Evolutionary conservation across 805 yeast genomes (phyloP), one percentile per base, ranked within the genome.

Genomic region (Lachancea nothofagi): DNA sequence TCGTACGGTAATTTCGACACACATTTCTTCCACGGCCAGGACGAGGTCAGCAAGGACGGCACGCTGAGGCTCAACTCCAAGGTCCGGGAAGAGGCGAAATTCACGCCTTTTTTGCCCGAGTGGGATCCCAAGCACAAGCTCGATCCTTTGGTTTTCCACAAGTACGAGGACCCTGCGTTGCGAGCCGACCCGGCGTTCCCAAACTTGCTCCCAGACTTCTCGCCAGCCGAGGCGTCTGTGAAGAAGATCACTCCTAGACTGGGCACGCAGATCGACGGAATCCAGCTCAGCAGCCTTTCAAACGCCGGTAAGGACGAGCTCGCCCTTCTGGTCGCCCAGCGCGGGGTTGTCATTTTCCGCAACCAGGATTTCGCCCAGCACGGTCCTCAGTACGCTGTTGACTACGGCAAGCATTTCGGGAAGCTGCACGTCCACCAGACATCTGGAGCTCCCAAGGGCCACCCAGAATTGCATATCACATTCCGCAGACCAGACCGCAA

Each of bases 371-470:
- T 83, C 46, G 74, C 76, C 33, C 65, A 70, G 10, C 61, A 71
- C 42, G 76, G 80, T 5, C 74, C 77, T 3, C 65, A 62, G 21
- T 71, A 68, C 47, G 59, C 63, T 35, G 64, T 59, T 29, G 67
- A 80, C 28, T 78, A 68, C 61, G 85, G 83, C 35, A 62, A 61
- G 33, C 74, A 81, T 55, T 83, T 77, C 55, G 89, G 90, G 24
- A 78, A 78, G 25, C 69, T 77, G 44, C 88, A 83, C 59, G 70
- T 80, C 44, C 89, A 83, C 55, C 85, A 86, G 33, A 78, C 84
- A 9, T 75, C 83, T 8, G 87, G 88, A 17, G 78, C 83, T 12
- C 87, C 83, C 22, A 66, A 62, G 46, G 69, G 66, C 7, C 65
- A 64, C 44, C 80, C 83, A 4, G 78, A 78, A 44, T 69, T 81